Evolutionary conservation across 192 early-diverging fungal genomes (phyloP).

Genomic region (Diversispora eburnea): DNA sequence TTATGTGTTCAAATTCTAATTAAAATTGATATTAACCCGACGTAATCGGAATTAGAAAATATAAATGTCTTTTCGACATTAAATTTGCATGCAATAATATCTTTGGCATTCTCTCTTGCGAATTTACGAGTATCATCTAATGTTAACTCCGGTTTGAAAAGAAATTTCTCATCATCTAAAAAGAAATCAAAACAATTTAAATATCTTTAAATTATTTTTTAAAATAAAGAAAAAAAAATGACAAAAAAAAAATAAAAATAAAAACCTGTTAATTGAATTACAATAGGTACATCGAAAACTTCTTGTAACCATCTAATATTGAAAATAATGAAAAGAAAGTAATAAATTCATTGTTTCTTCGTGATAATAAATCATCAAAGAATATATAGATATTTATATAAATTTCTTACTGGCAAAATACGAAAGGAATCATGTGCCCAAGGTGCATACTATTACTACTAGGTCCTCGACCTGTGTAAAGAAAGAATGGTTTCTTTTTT

Average conservation of each 20-base stretch:
- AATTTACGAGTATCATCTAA: conserved; percentile 76
- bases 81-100: conserved; percentile 94
- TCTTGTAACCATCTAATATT: conserved; percentile 84
- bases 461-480: conserved; percentile 98
- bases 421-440: conserved; percentile 95
- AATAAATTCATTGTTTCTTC: neutral
- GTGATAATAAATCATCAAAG: neutral
- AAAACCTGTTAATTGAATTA: conserved; percentile 86
- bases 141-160: conserved; percentile 89
- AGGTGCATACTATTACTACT: conserved; percentile 89
- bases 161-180: conserved; percentile 94
- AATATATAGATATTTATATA: neutral
- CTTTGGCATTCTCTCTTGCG: conserved; percentile 77
- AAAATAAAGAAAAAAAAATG: neutral
- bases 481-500: conserved; percentile 93
- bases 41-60: conserved; percentile 87
- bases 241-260: neutral
- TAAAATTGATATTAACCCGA: conserved; percentile 59
- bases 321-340: neutral
- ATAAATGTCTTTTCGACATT: conserved; percentile 96
- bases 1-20: neutral
- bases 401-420: conserved; percentile 82
- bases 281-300: conserved; percentile 89
- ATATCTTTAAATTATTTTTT: neutral
- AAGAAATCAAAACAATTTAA: neutral